Evolutionary conservation across 1,284 basidiomycete species (phyloP), one percentile per base, ranked within the genome.

Genomic region (Kwoniella shivajii): DNA sequence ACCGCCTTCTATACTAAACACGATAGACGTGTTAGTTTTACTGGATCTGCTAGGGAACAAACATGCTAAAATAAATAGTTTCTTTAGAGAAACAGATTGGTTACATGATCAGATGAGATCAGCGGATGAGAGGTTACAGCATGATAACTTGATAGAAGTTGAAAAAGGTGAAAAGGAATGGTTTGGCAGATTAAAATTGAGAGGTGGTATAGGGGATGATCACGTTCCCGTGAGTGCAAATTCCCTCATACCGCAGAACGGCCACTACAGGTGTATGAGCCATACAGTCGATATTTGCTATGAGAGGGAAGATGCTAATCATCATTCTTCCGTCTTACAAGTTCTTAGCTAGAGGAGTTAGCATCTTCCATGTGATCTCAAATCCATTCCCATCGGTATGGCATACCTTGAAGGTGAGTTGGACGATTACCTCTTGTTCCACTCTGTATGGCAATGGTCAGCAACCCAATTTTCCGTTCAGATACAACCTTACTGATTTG

Each of bases 341-440:
- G 14, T 99, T 99, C 79, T 70, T 96, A 42, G 77, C 81, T 34
- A 78, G 82, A 50, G 96, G 95, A 6, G 93, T 99, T 18, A 91
- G 86, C 55, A 80, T 98, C 46, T 77, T 99, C 61, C 96, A 99
- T 74, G 72, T 99, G 48, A 99, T 99, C 58, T 80, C 94, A 0
- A 84, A 84, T 39, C 93, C 91, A 0, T 99, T 99, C 74, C 96
- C 96, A 0, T 60, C 49, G 2, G 93, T 96, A 6, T 98, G 95
- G 96, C 96, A 98, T 76, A 88, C 83, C 14, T 72, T 92, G 27
- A 73, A 71, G 55, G 90, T 91, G 65, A 67, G 85, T 72, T n/a
- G 31, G 41, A 10, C 42, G 9, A 39, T 7, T 41, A n/a, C 30
- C 27, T 18, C 7, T 26, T 33, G 9, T n/a, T 6, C 16, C 31